A percentile compares a stretch with the other conserved stretches of the same genome.
These are phyloP conservation scores for Ceratonia siliqua DNA, from an alignment of 306 rosid species.

Conservation along the genomic window DNA sequence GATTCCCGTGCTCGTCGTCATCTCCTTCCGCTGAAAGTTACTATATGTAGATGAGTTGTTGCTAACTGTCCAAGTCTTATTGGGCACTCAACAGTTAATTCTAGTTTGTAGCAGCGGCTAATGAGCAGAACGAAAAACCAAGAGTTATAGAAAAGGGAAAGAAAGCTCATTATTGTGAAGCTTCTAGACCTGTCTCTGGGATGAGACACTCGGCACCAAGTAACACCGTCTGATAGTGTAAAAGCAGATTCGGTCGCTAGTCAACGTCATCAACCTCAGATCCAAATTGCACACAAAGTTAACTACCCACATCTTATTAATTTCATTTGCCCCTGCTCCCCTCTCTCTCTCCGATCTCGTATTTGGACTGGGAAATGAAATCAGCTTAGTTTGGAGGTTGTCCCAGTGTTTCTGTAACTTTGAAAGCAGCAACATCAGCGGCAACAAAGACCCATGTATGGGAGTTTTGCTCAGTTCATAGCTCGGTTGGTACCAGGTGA, in stretches of 20 bases:
- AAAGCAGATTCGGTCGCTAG: neutral
- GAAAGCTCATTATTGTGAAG: neutral
- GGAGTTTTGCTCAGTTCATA: conserved; percentile 8
- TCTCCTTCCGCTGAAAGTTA: neutral
- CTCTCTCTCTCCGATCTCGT: neutral
- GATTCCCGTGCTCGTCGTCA: too few species aligned
- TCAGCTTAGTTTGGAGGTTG: neutral
- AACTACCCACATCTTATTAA: conserved; percentile 9
- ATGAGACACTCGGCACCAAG: neutral
- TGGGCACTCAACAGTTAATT: neutral
- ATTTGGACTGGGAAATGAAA: neutral
- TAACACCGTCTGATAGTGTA: neutral
- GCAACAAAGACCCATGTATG: conserved; percentile 23
- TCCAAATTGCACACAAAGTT: conserved; percentile 18
- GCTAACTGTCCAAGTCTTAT: neutral
- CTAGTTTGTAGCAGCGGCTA: too few species aligned
- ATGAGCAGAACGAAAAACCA: too few species aligned
- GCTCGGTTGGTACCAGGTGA: conserved; percentile 32
- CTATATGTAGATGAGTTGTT: neutral
- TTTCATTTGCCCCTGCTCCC: neutral
- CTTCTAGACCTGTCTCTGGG: neutral
- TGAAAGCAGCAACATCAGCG: neutral
- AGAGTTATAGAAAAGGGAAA: neutral
- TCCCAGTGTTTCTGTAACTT: neutral
- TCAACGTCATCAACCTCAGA: conserved; percentile 43